Percentiles rank a stretch among this genome's conserved stretches.
Evolutionary conservation across 2,329 filamentous ascomycete species (phyloP).

Genomic region (Diaporthe sp.): DNA sequence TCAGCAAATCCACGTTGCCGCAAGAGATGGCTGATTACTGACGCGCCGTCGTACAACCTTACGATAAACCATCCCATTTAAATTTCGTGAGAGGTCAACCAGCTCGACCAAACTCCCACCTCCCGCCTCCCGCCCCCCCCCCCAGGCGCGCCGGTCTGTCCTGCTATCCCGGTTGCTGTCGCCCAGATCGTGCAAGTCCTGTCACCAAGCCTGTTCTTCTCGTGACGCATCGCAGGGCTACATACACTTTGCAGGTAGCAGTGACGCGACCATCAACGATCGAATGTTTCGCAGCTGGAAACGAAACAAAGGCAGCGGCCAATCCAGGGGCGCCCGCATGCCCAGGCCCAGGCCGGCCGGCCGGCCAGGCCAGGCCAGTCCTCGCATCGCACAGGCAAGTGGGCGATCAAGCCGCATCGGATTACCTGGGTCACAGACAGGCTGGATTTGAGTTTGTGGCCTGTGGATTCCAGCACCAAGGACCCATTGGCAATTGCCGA

Average conservation of each 20-base stretch:
- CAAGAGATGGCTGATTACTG: constrained; percentile 11
- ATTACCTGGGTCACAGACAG: neutral
- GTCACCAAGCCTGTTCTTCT: neutral
- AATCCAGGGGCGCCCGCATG: constrained; percentile 1
- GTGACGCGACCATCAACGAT: neutral
- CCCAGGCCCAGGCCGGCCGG: constrained; percentile 3
- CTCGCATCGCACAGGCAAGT: constrained; percentile 18
- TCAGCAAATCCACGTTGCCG: constrained; percentile 30
- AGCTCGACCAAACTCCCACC: neutral
- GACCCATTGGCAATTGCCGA: constrained; percentile 14
- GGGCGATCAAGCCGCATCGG: constrained; percentile 3
- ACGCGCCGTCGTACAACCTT: constrained; percentile 28
- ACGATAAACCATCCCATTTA: constrained; percentile 23
- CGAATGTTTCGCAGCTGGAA: constrained; percentile 20
- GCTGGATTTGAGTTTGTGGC: constrained; percentile 6
- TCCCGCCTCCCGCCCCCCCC: no score
- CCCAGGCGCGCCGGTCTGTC: neutral
- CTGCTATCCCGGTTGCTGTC: neutral
- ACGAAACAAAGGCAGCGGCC: constrained; percentile 16
- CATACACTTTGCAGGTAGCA: neutral
- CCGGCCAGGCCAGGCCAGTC: neutral
- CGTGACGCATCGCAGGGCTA: neutral
- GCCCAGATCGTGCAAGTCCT: neutral
- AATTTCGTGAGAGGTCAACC: constrained; percentile 1
- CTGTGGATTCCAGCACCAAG: neutral